Base-by-base conservation (phyloP, 495 filamentous ascomycete genomes). In the Melanomma pulvis-pyrius region DNA sequence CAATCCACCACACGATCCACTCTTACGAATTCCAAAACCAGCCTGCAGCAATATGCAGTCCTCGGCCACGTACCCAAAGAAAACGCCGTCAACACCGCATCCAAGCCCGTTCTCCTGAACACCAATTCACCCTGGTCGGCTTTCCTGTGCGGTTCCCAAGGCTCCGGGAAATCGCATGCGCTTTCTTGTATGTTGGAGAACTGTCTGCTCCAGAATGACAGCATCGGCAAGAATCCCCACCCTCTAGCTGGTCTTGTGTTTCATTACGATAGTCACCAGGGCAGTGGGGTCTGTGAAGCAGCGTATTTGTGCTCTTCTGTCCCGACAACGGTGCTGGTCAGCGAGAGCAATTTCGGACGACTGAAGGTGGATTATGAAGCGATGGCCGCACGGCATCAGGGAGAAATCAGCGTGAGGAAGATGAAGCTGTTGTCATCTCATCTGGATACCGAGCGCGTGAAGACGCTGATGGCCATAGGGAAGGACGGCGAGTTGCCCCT, bases 61-160 rank as follows among this genome's bases (percentile, higher is more conserved):
- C 54, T 66, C 4, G 63, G 54, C 9, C 25, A 48, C 25, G 19
- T n/a, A 19, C 25, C 44, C 19, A 28, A 34, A 34, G 59, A 34
- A 11, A 32, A 6, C 5, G 50, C 44, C 4, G n/a, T n/a, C n/a
- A n/a, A n/a, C n/a, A 34, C 7, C 9, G 19, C 3, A 2, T 6
- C 2, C 32, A 64, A 57, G 19, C 64, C 63, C 26, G 49, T 91
- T 0, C 84, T 86, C 36, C 82, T 88, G 71, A 93, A 93, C 70
- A 81, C 87, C 5, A 79, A 86, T 8, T 78, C 83, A 0, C 88
- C 90, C 0, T 89, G 83, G 8, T 88, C 85, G 47, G 81, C 82
- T 0, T 92, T 92, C 72, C 87, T 93, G 52, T 93, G 90, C 65
- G 90, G 90, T 8, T 84, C 83, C 50, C 90, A 92, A 71, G 90